Base-by-base conservation (phyloP, 2,329 filamentous ascomycete genomes). In the Trichoderma brevicompactum region DNA sequence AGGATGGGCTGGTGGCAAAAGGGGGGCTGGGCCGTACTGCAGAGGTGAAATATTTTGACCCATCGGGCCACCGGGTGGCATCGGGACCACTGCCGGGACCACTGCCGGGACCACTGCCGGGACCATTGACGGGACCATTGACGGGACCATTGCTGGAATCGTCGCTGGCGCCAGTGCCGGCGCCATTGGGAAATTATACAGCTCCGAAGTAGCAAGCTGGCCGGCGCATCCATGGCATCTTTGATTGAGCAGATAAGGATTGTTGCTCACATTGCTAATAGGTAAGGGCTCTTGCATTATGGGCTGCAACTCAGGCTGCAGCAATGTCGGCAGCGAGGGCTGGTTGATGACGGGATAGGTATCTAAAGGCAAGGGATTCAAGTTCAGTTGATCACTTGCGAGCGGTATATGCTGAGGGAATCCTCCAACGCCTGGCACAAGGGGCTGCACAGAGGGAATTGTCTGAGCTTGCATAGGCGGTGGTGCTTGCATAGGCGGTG, bases 401-500 rank as follows among this genome's bases (percentile, higher is more conserved):
- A 62, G 36, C 3, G 55, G 40, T 28, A 19, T 13, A 9, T 36
- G 41, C 15, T 53, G 59, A 4, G 60, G 23, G 5, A 44, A n/a
- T 10, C 12, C 59, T 12, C 43, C 32, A 17, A 5, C 19, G 34
- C 7, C 12, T 7, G 56, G 15, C 8, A 48, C 34, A 10, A 60
- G 36, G 13, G 32, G 13, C 13, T 32, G 38, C 23, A 60, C 19
- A 10, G 56, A 19, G 40, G 46, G 36, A 9, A 49, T 41, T 7
- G 34, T 13, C 1, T 44, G 50, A 36, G 41, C 19, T 10, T 55
- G 28, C 68, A 69, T 66, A 10, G 71, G 67, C 63, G 66, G 65
- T 62, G 66, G 56, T 67, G 71, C n/a, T 10, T 55, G 28, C 68
- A 69, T 66, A 10, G 71, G 67, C 63, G 66, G 65, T 62, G 66